Evolutionary conservation across 2,329 filamentous ascomycete species (phyloP).

Genomic region (Mycogone perniciosa): DNA sequence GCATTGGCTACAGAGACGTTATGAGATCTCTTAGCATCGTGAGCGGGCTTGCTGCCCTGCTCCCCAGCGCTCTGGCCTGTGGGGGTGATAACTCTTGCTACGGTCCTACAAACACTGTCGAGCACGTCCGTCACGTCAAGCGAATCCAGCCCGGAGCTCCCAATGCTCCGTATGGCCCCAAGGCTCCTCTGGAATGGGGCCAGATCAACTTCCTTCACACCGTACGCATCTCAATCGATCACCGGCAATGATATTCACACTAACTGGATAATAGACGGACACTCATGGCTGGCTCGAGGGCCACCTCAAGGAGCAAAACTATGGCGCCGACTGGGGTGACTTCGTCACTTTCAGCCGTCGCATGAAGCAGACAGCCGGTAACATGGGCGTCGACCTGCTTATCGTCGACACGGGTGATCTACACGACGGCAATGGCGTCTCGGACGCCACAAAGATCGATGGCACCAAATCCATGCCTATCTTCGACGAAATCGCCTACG

Average conservation of each 20-base stretch:
- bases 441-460: slow-evolving; percentile 53
- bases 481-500: slow-evolving; percentile 37
- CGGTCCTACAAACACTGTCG: slow-evolving; percentile 33
- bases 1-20: not conserved
- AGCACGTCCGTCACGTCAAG: slow-evolving; percentile 42
- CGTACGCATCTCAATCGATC: slow-evolving; percentile 16
- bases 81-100: slow-evolving; percentile 30
- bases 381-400: slow-evolving; percentile 53
- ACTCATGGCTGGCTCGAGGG: slow-evolving; percentile 57
- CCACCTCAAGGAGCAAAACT: slow-evolving; percentile 56
- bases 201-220: slow-evolving; percentile 58
- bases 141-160: slow-evolving; percentile 42
- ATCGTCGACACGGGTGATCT: slow-evolving; percentile 58
- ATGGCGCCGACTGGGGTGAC: slow-evolving; percentile 61
- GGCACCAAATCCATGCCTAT: slow-evolving; percentile 46
- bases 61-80: slow-evolving; percentile 28
- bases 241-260: not conserved
- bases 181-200: slow-evolving; percentile 50
- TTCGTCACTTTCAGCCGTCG: slow-evolving; percentile 54
- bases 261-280: slow-evolving; percentile 38
- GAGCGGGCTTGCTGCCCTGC: slow-evolving; percentile 13
- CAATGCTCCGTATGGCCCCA: slow-evolving; percentile 37
- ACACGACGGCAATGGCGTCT: slow-evolving; percentile 59
- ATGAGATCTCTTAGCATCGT: slow-evolving; percentile 12
- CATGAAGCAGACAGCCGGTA: slow-evolving; percentile 52